A percentile compares a stretch with the other conserved stretches of the same genome.
Conservation (phyloP, 1,139 yeast species). For the Zygotorulaspora mrakii region DNA sequence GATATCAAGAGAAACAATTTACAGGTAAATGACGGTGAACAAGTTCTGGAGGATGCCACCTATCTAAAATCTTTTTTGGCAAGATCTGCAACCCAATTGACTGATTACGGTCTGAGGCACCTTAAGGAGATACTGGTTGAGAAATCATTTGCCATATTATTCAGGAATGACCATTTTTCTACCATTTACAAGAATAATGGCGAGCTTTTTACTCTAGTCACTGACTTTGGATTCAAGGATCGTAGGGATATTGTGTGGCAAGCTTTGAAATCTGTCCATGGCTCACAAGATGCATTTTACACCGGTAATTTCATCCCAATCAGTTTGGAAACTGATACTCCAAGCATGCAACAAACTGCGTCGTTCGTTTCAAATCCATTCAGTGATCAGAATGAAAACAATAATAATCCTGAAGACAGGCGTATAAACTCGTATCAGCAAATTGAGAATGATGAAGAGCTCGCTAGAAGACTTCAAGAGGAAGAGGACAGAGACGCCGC, state of each 20-base stretch:
- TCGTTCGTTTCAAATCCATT: constrained; percentile 17
- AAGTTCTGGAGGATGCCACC: constrained; percentile 32
- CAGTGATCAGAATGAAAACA: constrained; percentile 13
- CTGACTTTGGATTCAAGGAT: constrained; percentile 62
- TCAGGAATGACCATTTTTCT: constrained; percentile 81
- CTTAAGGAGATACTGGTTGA: constrained; percentile 43
- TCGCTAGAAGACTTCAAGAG: constrained; percentile 32
- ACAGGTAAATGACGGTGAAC: constrained; percentile 18
- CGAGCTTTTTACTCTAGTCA: constrained; percentile 58
- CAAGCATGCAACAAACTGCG: constrained; percentile 8
- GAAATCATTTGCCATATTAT: constrained; percentile 58
- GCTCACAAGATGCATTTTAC: constrained; percentile 63
- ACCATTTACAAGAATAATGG: constrained; percentile 56
- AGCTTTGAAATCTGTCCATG: constrained; percentile 59
- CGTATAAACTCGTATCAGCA: constrained; percentile 11
- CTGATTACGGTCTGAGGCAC: constrained; percentile 54
- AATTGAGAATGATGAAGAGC: constrained; percentile 25
- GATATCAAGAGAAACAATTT: constrained; percentile 28
- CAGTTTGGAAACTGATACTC: constrained; percentile 15
- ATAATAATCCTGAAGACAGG: constrained; percentile 6
- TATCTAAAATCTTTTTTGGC: constrained; percentile 37
- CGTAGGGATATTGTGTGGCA: constrained; percentile 68
- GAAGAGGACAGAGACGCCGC: constrained; percentile 30
- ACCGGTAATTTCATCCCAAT: constrained; percentile 54
- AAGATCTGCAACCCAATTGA: constrained; percentile 64